A percentile compares a stretch with the other conserved stretches of the same genome.
phyloP scores from a whole-genome alignment of 2,329 filamentous ascomycete species.

The Neurospora sp. region DNA sequence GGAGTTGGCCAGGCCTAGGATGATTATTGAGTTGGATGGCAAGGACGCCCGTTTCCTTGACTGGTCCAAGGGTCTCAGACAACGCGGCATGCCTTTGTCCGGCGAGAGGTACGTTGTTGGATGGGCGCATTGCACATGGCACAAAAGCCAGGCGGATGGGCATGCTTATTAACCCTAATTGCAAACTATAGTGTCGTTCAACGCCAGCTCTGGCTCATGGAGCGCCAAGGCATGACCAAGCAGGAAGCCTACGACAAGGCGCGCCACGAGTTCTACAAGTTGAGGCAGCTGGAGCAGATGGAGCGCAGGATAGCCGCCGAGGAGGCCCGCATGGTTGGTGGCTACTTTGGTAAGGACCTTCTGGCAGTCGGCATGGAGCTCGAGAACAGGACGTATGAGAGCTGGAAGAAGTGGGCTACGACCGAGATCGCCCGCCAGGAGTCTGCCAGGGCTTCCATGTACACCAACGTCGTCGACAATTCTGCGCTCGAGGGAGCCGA shows the following conservation, averaged over 20 bases:
- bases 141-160: not conserved
- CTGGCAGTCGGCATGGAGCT: slow-evolving; percentile 71
- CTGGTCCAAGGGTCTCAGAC: slow-evolving; percentile 67
- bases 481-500: slow-evolving; percentile 14
- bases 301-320: slow-evolving; percentile 75
- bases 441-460: slow-evolving; percentile 29
- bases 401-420: slow-evolving; percentile 74
- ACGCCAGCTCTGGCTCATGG: slow-evolving; percentile 77
- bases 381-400: slow-evolving; percentile 70
- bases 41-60: slow-evolving; percentile 66
- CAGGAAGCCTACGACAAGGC: slow-evolving; percentile 73
- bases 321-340: slow-evolving; percentile 76
- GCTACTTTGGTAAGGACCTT: slow-evolving; percentile 72
- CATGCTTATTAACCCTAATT: not conserved
- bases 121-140: not conserved
- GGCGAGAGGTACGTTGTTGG: slow-evolving; percentile 62
- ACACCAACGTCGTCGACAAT: slow-evolving; percentile 32
- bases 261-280: slow-evolving; percentile 79
- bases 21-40: slow-evolving; percentile 78
- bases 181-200: slow-evolving; percentile 65
- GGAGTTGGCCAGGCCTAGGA: slow-evolving; percentile 82
- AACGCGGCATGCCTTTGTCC: slow-evolving; percentile 65
- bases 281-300: slow-evolving; percentile 74
- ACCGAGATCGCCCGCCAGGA: slow-evolving; percentile 34
- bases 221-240: slow-evolving; percentile 49